phyloP scores from a whole-genome alignment of 352 stramenopile species.

The Poterioochromonas sp. region DNA sequence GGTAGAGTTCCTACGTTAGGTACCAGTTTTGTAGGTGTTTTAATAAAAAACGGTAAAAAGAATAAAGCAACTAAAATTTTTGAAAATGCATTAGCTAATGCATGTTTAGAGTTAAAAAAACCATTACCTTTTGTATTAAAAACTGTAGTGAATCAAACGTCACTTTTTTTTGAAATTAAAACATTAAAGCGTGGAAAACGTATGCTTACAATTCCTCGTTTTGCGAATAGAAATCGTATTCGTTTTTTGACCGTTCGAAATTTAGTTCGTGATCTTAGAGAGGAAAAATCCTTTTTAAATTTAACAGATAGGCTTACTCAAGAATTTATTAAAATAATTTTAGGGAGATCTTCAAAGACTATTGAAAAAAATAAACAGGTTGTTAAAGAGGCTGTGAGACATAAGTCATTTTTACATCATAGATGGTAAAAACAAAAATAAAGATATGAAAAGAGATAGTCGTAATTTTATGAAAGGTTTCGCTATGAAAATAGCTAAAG shows the following conservation, averaged over 20 bases:
- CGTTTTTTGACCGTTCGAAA: conserved; percentile 30
- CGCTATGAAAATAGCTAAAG: conserved; percentile 21
- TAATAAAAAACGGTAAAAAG: conserved; percentile 32
- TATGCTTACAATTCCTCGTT: conserved; percentile 31
- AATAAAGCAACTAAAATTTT: conserved; percentile 32
- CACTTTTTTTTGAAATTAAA: conserved; percentile 32
- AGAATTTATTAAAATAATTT: conserved; percentile 33
- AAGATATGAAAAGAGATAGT: conserved; percentile 32
- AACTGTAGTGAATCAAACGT: conserved; percentile 31
- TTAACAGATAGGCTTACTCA: conserved; percentile 31
- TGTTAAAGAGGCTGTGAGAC: conserved; percentile 30
- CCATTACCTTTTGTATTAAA: conserved; percentile 32
- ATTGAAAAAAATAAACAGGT: conserved; percentile 32
- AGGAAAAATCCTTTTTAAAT: conserved; percentile 32
- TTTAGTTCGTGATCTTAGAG: conserved; percentile 31
- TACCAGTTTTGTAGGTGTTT: conserved; percentile 31
- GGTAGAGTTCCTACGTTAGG: conserved; percentile 29
- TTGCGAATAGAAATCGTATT: conserved; percentile 31
- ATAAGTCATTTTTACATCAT: conserved; percentile 32
- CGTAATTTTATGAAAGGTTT: conserved; percentile 38
- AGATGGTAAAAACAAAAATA: conserved; percentile 32
- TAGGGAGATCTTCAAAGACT: conserved; percentile 30
- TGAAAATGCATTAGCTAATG: conserved; percentile 31
- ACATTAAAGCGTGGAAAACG: conserved; percentile 30
- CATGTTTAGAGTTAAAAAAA: conserved; percentile 32